Percentiles rank a stretch among this genome's conserved stretches.
Conservation (phyloP, 768 basidiomycete species). For the Hygrocybe coccinea region DNA sequence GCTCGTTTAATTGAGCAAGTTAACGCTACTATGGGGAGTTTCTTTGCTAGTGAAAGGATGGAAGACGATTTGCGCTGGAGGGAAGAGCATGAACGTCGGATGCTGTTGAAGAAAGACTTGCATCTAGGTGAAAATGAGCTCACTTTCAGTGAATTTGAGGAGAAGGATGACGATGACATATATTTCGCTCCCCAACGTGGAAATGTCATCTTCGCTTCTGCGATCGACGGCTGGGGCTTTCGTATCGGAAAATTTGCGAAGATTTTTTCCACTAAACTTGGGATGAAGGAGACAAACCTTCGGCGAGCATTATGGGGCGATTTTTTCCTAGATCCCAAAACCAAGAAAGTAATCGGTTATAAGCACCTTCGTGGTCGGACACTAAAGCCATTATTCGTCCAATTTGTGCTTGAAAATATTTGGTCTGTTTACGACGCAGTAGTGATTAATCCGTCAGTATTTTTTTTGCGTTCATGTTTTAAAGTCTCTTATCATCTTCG, state of each 20-base stretch:
- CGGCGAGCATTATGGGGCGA: constrained; percentile 93
- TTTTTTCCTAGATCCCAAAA: constrained; percentile 94
- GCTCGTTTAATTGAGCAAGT: constrained; percentile 91
- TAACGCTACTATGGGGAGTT: constrained; percentile 96
- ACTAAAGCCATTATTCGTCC: constrained; percentile 93
- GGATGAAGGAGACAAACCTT: constrained; percentile 83
- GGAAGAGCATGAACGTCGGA: constrained; percentile 81
- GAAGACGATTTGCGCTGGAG: constrained; percentile 93
- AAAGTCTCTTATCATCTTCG: constrained; percentile 14
- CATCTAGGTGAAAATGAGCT: constrained; percentile 63
- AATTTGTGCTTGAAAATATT: constrained; percentile 94
- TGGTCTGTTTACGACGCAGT: constrained; percentile 97
- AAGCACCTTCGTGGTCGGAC: constrained; percentile 84
- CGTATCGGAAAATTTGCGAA: constrained; percentile 90
- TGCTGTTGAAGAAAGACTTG: constrained; percentile 69
- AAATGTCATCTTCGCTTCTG: constrained; percentile 94
- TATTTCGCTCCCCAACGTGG: constrained; percentile 96
- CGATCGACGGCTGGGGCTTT: constrained; percentile 98
- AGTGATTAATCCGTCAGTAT: constrained; percentile 78
- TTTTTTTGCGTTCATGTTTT: not conserved
- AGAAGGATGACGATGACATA: constrained; percentile 95
- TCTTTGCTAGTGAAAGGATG: constrained; percentile 94
- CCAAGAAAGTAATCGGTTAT: constrained; percentile 85
- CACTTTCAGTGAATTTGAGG: constrained; percentile 67
- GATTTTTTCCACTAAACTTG: constrained; percentile 84